Evolutionary conservation across 2,329 filamentous ascomycete genomes (phyloP).

Genomic region (Hirsutella rhossiliensis): DNA sequence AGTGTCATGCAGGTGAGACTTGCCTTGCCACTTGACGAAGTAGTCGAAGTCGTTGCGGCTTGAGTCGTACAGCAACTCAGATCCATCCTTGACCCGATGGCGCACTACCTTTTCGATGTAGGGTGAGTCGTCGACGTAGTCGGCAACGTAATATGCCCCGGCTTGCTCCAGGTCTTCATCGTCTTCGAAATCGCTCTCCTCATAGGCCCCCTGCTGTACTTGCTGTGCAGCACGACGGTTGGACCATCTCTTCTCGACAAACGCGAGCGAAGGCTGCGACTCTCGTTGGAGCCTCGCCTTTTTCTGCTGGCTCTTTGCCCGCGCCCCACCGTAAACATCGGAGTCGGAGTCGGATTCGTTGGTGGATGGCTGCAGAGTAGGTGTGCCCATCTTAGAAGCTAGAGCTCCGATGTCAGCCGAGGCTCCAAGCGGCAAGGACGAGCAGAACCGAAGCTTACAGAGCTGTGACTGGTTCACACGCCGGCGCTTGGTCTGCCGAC

Average conservation of each 20-base stretch:
- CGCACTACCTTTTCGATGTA: constrained; percentile 88
- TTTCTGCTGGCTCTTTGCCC: constrained; percentile 56
- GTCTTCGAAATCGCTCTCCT: constrained; percentile 54
- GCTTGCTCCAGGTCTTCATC: constrained; percentile 43
- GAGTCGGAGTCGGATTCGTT: constrained; percentile 59
- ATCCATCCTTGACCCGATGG: constrained; percentile 64
- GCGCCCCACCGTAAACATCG: constrained; percentile 68
- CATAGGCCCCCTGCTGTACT: constrained; percentile 48
- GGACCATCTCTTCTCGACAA: constrained; percentile 82
- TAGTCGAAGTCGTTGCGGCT: constrained; percentile 73
- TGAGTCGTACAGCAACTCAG: constrained; percentile 44
- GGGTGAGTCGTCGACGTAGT: constrained; percentile 65
- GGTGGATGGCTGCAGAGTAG: constrained; percentile 38
- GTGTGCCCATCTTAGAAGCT: constrained; percentile 52
- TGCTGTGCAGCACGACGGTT: constrained; percentile 75
- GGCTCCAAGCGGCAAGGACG: not conserved
- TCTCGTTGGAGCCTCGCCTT: constrained; percentile 66
- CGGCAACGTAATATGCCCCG: constrained; percentile 56
- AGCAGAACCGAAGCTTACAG: constrained; percentile 32
- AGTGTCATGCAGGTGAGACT: constrained; percentile 88
- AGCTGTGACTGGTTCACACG: constrained; percentile 53
- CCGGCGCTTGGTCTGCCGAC: constrained; percentile 55
- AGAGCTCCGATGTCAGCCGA: constrained; percentile 1
- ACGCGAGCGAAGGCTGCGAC: constrained; percentile 51
- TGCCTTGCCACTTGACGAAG: constrained; percentile 92